phyloP scores from a whole-genome alignment of 1,139 yeast species.

The Sugiyamaella neomexicana region DNA sequence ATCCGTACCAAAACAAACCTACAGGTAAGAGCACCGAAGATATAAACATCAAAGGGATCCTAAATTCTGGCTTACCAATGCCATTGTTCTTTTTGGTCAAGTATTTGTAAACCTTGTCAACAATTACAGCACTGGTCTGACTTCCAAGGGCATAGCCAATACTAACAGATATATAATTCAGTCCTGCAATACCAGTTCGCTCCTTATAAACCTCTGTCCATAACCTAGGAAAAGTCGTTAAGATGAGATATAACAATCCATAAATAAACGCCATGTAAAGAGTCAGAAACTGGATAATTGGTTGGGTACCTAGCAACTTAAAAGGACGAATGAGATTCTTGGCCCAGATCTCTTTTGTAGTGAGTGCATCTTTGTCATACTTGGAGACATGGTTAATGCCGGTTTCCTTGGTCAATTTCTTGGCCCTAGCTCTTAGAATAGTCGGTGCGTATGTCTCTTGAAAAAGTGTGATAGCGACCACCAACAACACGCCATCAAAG shows the following conservation, averaged over 20 bases:
- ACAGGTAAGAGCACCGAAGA: constrained; percentile 52
- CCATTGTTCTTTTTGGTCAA: constrained; percentile 48
- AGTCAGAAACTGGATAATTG: constrained; percentile 62
- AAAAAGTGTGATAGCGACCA: constrained; percentile 46
- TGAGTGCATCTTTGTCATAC: constrained; percentile 43
- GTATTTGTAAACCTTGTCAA: constrained; percentile 41
- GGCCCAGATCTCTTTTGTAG: constrained; percentile 17
- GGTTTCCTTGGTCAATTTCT: constrained; percentile 47
- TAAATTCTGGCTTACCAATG: constrained; percentile 48
- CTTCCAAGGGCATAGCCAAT: constrained; percentile 53
- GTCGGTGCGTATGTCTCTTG: constrained; percentile 63
- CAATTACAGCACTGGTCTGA: constrained; percentile 42
- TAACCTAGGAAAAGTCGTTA: constrained; percentile 56
- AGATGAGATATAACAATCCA: constrained; percentile 60
- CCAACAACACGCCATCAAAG: constrained; percentile 50
- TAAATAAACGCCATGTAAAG: constrained; percentile 60
- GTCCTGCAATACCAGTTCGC: constrained; percentile 51
- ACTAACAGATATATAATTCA: constrained; percentile 56
- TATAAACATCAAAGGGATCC: constrained; percentile 48
- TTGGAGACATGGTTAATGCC: constrained; percentile 57
- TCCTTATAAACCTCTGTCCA: constrained; percentile 51
- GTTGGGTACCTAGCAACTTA: constrained; percentile 52
- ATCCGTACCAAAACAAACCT: constrained; percentile 61
- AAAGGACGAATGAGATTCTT: constrained; percentile 52
- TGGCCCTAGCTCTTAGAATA: constrained; percentile 50